Conservation (phyloP, 1,284 basidiomycete species). For the Thelephora terrestris region DNA sequence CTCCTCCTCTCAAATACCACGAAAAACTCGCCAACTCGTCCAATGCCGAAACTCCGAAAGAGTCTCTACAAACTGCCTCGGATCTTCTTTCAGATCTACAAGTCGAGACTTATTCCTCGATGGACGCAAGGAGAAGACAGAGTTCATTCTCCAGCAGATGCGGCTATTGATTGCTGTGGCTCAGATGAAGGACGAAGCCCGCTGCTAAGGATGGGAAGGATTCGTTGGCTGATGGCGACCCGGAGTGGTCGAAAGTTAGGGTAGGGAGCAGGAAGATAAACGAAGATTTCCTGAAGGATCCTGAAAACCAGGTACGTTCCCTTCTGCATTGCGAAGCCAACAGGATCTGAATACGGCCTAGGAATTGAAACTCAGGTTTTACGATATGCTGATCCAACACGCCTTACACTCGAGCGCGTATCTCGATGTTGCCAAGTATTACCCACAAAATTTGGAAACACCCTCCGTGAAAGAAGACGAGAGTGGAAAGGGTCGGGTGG, state of each 20-base stretch:
- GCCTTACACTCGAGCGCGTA: conserved; percentile 81
- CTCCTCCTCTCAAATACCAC: conserved; percentile 75
- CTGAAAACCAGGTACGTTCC: conserved; percentile 70
- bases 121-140: conserved; percentile 98
- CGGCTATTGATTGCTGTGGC: conserved; percentile 71
- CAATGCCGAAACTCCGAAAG: conserved; percentile 39
- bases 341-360: conserved; percentile 24
- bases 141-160: conserved; percentile 99
- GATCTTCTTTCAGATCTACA: conserved; percentile 92
- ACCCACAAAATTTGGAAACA: conserved; percentile 95
- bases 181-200: conserved; percentile 54
- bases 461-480: conserved; percentile 81
- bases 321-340: not conserved
- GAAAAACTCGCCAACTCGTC: conserved; percentile 49
- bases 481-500: conserved; percentile 61
- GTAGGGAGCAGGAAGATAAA: conserved; percentile 94
- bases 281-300: conserved; percentile 84
- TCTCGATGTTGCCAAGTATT: conserved; percentile 91
- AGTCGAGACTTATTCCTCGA: conserved; percentile 97
- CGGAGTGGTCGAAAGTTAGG: conserved; percentile 85
- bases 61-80: conserved; percentile 73
- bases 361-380: conserved; percentile 95
- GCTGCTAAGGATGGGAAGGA: conserved; percentile 43
- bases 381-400: conserved; percentile 93
- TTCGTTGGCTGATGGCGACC: conserved; percentile 56